Evolutionary conservation across 108 stramenopile genomes (phyloP).

Genomic region (Nitzschia sp.): DNA sequence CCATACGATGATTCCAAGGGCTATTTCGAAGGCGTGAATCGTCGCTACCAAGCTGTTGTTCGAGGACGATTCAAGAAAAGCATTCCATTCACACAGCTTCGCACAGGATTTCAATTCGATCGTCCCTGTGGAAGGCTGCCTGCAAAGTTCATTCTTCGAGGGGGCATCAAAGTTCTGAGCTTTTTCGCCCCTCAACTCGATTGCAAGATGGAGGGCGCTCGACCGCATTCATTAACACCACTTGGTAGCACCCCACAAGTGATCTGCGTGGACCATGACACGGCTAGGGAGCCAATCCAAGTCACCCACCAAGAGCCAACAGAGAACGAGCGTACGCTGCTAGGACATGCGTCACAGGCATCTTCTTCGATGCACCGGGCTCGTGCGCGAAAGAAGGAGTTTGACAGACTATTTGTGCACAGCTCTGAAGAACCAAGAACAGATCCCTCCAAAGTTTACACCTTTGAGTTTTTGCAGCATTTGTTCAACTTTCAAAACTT

Average conservation of each 20-base stretch:
- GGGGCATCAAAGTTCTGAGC: constrained; percentile 58
- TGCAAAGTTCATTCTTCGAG: constrained; percentile 65
- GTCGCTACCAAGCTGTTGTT: constrained; percentile 59
- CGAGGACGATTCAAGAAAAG: constrained; percentile 60
- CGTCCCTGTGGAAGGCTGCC: constrained; percentile 60
- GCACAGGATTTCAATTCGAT: constrained; percentile 61
- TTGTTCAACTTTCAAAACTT: constrained; percentile 77
- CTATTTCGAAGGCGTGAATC: constrained; percentile 57
- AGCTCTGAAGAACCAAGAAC: constrained; percentile 24
- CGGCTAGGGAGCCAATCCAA: background rate
- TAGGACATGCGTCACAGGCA: constrained; percentile 35
- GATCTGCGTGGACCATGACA: constrained; percentile 40
- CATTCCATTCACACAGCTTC: constrained; percentile 71
- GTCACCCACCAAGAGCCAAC: constrained; percentile 28
- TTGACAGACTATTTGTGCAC: constrained; percentile 62
- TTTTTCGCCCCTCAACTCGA: constrained; percentile 81
- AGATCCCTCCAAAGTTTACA: constrained; percentile 64
- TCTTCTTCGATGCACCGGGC: constrained; percentile 52
- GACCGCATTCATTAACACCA: constrained; percentile 64
- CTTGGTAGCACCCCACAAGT: constrained; percentile 80
- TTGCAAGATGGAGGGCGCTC: constrained; percentile 56
- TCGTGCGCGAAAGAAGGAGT: constrained; percentile 58
- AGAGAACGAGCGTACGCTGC: constrained; percentile 24
- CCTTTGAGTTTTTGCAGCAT: constrained; percentile 89
- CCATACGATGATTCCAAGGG: constrained; percentile 49